Conservation (phyloP, 164 flowering plant genomes). For the Berberis vulgaris region DNA sequence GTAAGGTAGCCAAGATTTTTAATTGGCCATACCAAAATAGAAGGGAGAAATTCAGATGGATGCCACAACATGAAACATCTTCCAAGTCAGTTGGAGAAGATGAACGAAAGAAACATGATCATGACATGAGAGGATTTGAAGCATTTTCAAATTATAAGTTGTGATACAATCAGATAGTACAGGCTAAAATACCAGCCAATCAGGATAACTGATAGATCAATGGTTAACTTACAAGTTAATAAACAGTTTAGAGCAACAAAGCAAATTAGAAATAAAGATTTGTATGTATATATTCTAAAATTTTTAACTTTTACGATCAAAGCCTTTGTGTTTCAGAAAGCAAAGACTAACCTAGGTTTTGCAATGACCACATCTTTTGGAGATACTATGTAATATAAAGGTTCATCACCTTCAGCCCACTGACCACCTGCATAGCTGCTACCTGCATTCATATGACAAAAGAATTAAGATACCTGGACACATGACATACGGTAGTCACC, state of each 20-base stretch:
- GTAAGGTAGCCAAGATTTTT: too few relatives aligned
- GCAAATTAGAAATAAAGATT: not conserved
- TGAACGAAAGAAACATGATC: too few relatives aligned
- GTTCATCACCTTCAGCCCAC: conserved; percentile 99
- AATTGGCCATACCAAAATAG: too few relatives aligned
- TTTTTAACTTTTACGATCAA: not conserved
- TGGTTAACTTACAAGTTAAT: not conserved
- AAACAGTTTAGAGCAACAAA: not conserved
- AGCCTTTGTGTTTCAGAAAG: not conserved
- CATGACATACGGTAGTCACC: not conserved
- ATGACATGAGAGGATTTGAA: too few relatives aligned
- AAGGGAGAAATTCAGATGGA: too few relatives aligned
- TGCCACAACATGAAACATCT: too few relatives aligned
- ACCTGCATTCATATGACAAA: conserved; percentile 41
- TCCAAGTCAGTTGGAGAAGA: too few relatives aligned
- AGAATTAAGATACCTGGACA: not conserved
- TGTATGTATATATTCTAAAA: not conserved
- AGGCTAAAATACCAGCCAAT: not conserved
- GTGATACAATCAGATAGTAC: too few relatives aligned
- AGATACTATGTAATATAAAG: conserved; percentile 88
- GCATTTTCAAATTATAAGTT: too few relatives aligned
- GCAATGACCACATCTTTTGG: conserved; percentile 98
- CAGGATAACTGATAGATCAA: not conserved
- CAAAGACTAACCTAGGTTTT: conserved; percentile 68
- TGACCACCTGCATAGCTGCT: conserved; percentile 98